Evolutionary conservation across 2,329 filamentous ascomycete genomes (phyloP).

Genomic region (Fusarium buxicola): DNA sequence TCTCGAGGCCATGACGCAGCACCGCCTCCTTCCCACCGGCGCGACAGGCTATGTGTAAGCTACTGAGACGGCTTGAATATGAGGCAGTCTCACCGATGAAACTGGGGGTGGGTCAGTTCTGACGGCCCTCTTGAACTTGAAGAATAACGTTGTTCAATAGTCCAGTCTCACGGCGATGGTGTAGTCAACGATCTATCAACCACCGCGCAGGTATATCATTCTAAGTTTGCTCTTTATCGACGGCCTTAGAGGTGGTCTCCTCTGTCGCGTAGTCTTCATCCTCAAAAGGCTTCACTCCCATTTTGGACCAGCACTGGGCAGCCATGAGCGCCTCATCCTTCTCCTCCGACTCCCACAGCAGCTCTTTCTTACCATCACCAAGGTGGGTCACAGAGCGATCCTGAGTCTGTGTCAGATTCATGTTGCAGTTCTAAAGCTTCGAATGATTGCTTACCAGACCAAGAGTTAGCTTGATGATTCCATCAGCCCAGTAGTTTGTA

Average conservation of each 20-base stretch:
- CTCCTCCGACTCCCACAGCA: slow-evolving; percentile 56
- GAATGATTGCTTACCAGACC: slow-evolving; percentile 57
- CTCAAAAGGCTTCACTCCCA: slow-evolving; percentile 60
- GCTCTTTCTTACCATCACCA: slow-evolving; percentile 56
- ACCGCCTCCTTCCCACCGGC: slow-evolving; percentile 14
- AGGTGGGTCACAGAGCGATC: slow-evolving; percentile 58
- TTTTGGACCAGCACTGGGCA: slow-evolving; percentile 54
- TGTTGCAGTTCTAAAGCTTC: not conserved
- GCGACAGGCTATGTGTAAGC: slow-evolving; percentile 21
- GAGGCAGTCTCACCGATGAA: not conserved
- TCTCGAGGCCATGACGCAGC: not conserved
- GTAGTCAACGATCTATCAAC: not conserved
- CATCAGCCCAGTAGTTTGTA: slow-evolving; percentile 58
- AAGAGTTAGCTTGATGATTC: slow-evolving; percentile 65
- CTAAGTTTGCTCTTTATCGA: slow-evolving; percentile 6
- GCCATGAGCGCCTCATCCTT: slow-evolving; percentile 59
- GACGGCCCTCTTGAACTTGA: slow-evolving; percentile 12
- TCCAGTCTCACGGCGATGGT: no score
- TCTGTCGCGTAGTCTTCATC: slow-evolving; percentile 44
- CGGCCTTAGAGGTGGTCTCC: not conserved
- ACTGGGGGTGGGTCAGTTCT: slow-evolving; percentile 21
- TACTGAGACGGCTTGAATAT: no score
- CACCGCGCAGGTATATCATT: not conserved
- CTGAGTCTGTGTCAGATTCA: slow-evolving; percentile 45
- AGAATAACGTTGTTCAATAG: not conserved